phyloP scores from a whole-genome alignment of 2,329 filamentous ascomycete species.

The Diaporthe velutina region DNA sequence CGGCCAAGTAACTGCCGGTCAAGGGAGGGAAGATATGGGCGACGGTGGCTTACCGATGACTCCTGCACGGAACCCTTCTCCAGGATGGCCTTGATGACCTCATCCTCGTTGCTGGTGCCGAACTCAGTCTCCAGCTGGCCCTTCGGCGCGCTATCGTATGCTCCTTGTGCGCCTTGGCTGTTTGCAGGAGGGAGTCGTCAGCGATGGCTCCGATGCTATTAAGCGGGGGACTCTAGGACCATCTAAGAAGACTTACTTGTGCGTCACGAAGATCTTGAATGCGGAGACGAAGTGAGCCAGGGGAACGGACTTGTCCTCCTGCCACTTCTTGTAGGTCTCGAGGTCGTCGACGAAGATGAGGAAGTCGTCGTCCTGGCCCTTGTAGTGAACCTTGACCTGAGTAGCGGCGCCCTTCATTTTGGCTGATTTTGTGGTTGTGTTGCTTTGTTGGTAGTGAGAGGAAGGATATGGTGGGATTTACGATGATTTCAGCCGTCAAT shows the following conservation, averaged over 20 bases:
- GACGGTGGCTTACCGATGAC: conserved; percentile 55
- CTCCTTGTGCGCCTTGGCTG: conserved; percentile 89
- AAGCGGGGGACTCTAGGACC: neutral
- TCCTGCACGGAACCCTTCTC: conserved; percentile 80
- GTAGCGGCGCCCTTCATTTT: conserved; percentile 68
- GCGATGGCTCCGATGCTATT: neutral
- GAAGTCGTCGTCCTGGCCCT: conserved; percentile 75
- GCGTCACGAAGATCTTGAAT: conserved; percentile 91
- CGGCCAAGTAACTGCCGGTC: neutral
- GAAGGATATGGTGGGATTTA: conserved; percentile 8
- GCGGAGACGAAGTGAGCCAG: conserved; percentile 87
- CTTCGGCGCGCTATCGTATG: conserved; percentile 82
- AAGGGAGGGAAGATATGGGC: neutral
- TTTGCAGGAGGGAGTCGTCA: conserved; percentile 26
- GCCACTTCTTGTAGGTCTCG: conserved; percentile 83
- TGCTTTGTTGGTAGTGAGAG: conserved; percentile 33
- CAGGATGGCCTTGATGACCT: conserved; percentile 85
- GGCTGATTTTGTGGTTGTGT: conserved; percentile 24
- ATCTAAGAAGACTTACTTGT: conserved; percentile 75
- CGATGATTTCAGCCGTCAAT: conserved; percentile 30
- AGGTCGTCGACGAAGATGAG: conserved; percentile 72
- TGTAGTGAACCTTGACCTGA: conserved; percentile 86
- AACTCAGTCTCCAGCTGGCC: conserved; percentile 86
- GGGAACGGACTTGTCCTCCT: conserved; percentile 77
- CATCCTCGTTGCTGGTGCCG: conserved; percentile 82